Base-by-base conservation (phyloP, 2,329 filamentous ascomycete genomes). In the Hymenoscyphus fructigenus region DNA sequence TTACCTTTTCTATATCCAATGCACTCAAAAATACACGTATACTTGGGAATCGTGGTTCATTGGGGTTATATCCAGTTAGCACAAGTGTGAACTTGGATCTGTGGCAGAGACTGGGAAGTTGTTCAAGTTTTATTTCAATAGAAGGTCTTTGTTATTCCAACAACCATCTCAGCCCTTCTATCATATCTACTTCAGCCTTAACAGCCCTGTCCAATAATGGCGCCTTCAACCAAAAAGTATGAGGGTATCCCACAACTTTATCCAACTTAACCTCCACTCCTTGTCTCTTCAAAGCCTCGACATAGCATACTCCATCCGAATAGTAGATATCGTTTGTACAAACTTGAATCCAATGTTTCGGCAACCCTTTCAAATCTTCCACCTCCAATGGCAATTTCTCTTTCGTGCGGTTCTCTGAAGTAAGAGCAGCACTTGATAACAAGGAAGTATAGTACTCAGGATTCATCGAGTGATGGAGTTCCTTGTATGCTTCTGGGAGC, bases 141-240 rank as follows among this genome's bases (percentile, higher is more conserved):
- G 5, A 17, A 5, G 15, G 36, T 15, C 36, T 38, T 14, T 14
- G 5, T 47, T 29, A 34, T 10, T 66, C 65, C 28, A 78, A 38
- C 67, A 81, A 67, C 81, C 81, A 82, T 28, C 70, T 72, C 60
- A 82, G 62, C 0, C 80, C 81, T 14, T 76, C 67, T 20, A 82
- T 34, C 76, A 82, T 79, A 55, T 75, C 76, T 67, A 67, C 70
- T 59, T 84, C 82, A 9, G 78, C 80, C 67, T 75, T 70, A 17
- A 78, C 68, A 5, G 81, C 78, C 68, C 76, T 73, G 14, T 77
- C 70, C 69, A 83, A 69, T 63, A 64, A 72, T 38, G 79, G 81
- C 23, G 78, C 78, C 73, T 80, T 78, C 64, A 84, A 70, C 82
- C 83, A 84, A 69, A 83, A 84, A 7, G 82, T 84, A 74, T 84